Conservation (phyloP, 2,329 filamentous ascomycete species). For the Aspergillus viridinutans region DNA sequence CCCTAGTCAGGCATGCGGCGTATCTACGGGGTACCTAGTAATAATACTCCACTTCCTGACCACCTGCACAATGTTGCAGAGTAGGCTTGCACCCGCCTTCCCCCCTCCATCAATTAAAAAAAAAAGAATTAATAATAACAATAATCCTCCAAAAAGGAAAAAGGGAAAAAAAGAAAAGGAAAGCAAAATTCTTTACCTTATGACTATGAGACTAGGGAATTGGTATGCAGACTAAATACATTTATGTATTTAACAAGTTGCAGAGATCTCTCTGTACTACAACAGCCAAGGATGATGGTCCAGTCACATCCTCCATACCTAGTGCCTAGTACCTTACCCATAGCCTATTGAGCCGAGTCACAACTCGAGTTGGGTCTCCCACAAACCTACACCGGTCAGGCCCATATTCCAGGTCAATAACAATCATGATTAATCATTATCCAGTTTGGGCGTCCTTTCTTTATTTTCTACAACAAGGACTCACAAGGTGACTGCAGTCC, state of each 20-base stretch:
- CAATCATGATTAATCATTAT: no score
- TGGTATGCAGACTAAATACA: not conserved
- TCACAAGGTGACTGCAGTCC: not conserved
- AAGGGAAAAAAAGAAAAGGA: not conserved
- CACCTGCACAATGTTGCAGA: conserved; percentile 13
- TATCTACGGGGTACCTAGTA: not conserved
- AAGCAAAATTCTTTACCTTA: not conserved
- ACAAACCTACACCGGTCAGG: not conserved
- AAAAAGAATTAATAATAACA: not conserved
- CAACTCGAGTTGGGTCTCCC: not conserved
- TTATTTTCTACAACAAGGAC: not conserved
- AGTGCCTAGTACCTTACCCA: not conserved
- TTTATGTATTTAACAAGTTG: not conserved
- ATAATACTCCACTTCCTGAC: conserved; percentile 10
- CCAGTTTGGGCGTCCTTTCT: not conserved
- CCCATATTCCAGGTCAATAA: not conserved
- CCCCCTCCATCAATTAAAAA: not conserved
- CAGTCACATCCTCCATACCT: not conserved
- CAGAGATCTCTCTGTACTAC: not conserved
- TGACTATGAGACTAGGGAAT: not conserved
- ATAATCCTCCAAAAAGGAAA: not conserved
- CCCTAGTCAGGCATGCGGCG: conserved; percentile 21
- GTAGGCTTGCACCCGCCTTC: conserved; percentile 11
- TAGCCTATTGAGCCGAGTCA: not conserved
- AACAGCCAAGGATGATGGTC: not conserved